These are phyloP conservation scores for Phytophthora cryptogea DNA, from an alignment of 352 stramenopile genomes.

Conservation along the genomic window DNA sequence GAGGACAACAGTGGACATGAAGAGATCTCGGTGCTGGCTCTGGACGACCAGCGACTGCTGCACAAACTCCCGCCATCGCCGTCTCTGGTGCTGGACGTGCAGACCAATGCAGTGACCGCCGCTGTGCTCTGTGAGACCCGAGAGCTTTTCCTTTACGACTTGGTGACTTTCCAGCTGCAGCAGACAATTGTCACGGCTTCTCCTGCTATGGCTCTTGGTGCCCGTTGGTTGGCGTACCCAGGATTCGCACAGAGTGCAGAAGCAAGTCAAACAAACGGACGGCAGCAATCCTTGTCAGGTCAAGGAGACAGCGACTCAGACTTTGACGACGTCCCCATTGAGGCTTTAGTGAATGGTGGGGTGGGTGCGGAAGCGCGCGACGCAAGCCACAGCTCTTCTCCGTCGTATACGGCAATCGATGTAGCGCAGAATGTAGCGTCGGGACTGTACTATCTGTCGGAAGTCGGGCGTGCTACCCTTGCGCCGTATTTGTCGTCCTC, in stretches of 20 bases:
- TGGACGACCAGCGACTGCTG: constrained; percentile 54
- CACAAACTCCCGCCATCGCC: constrained; percentile 61
- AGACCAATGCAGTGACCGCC: constrained; percentile 57
- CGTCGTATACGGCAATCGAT: constrained; percentile 75
- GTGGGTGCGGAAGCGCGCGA: constrained; percentile 29
- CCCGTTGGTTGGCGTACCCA: constrained; percentile 74
- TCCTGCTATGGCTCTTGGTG: constrained; percentile 65
- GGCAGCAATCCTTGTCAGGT: constrained; percentile 29
- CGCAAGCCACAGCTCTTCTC: constrained; percentile 34
- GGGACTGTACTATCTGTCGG: constrained; percentile 83
- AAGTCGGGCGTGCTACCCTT: constrained; percentile 69
- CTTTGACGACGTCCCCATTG: constrained; percentile 46
- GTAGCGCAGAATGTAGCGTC: constrained; percentile 89
- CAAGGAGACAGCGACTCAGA: constrained; percentile 49
- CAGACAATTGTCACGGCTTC: constrained; percentile 56
- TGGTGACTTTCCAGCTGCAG: constrained; percentile 49
- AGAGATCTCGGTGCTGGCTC: constrained; percentile 54
- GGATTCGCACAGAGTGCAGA: constrained; percentile 38
- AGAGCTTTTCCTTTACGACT: constrained; percentile 71
- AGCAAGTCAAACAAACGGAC: constrained; percentile 12
- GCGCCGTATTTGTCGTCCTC: constrained; percentile 77
- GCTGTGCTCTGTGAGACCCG: constrained; percentile 71
- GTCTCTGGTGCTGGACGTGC: constrained; percentile 70
- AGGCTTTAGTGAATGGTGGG: constrained; percentile 45
- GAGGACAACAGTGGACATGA: constrained; percentile 44